Evolutionary conservation across 305 asterid species (phyloP).

Genomic region (Fraxinus nigra): DNA sequence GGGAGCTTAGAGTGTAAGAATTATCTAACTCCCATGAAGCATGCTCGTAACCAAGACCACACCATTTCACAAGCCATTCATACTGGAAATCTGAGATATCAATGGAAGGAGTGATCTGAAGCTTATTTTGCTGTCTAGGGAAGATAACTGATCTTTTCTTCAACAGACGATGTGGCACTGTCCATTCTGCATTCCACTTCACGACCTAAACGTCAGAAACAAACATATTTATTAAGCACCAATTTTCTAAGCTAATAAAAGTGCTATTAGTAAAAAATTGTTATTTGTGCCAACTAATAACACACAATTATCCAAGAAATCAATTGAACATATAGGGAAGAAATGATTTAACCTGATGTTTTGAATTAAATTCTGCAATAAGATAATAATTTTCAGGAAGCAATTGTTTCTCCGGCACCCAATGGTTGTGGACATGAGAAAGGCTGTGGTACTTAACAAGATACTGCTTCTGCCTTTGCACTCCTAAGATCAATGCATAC

Average conservation of each 20-base stretch:
- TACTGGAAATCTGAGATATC: constrained; percentile 39
- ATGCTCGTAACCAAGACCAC: constrained; percentile 57
- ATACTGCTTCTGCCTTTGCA: constrained; percentile 59
- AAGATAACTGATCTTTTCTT: constrained; percentile 43
- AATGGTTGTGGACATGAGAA: constrained; percentile 70
- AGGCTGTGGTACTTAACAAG: constrained; percentile 70
- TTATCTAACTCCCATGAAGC: constrained; percentile 74
- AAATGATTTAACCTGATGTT: constrained; percentile 43
- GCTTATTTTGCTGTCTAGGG: constrained; percentile 26
- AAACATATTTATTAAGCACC: constrained; percentile 2
- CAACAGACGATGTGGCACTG: constrained; percentile 59
- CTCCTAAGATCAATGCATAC: constrained; percentile 44
- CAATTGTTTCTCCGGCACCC: constrained; percentile 61
- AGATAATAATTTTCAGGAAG: constrained; percentile 45
- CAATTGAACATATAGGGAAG: constrained; percentile 4
- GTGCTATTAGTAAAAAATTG: not conserved
- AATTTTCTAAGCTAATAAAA: not conserved
- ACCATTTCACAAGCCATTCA: constrained; percentile 84
- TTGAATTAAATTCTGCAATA: constrained; percentile 39
- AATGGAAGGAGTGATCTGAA: constrained; percentile 31
- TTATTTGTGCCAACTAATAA: not conserved
- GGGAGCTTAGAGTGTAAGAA: constrained; percentile 42
- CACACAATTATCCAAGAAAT: constrained; percentile 12
- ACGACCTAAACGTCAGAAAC: constrained; percentile 35
- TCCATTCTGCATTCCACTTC: constrained; percentile 66